Evolutionary conservation across 2,329 filamentous ascomycete species (phyloP), one percentile per base, ranked within the genome.

Genomic region (Incumbomyces delicatus): DNA sequence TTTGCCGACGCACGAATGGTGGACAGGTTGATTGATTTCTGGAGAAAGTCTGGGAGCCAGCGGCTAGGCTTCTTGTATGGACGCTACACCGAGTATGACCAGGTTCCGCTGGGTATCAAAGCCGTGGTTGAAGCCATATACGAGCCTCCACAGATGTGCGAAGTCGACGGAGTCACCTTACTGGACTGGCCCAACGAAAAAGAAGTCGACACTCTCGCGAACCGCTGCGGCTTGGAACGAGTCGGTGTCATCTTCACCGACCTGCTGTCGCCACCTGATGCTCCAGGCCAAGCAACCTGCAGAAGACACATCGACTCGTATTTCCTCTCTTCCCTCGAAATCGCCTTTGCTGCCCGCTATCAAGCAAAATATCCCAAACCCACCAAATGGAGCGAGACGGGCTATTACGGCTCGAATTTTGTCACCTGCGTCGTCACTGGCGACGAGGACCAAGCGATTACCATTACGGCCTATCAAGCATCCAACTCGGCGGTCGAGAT

Each of bases 71-170:
- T 89, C 59, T 69, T 98, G 5, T 98, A 96, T 58, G 92, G 92
- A 14, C 80, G 81, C 44, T 95, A 95, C 60, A 78, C 85, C 52
- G 87, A 95, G 64, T 98, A 98, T 62, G 77, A 82, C 2, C 87
- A 94, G 61, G 87, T 98, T 3, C 94, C 92, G 0, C 75, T 98
- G 1, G 94, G 94, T 8, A 80, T 94, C 47, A 98, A 98, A 67
- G 90, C 90, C 13, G 80, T 98, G 1, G 89, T 98, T 0, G 89
- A 98, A 68, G 90, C 89, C 34, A 95, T 98, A 54, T 98, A 95
- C 59, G 92, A 98, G 62, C 87, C 89, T 3, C 92, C 92, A 2
- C 92, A 98, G 62, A 71, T 90, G 31, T 82, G 89, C 57, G 92
- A 98, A 65, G 61, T 82, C 12, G 92, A 98, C 60, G 92, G 92